Evolutionary conservation across 768 basidiomycete species (phyloP).

Genomic region (Boletus sensibilis): DNA sequence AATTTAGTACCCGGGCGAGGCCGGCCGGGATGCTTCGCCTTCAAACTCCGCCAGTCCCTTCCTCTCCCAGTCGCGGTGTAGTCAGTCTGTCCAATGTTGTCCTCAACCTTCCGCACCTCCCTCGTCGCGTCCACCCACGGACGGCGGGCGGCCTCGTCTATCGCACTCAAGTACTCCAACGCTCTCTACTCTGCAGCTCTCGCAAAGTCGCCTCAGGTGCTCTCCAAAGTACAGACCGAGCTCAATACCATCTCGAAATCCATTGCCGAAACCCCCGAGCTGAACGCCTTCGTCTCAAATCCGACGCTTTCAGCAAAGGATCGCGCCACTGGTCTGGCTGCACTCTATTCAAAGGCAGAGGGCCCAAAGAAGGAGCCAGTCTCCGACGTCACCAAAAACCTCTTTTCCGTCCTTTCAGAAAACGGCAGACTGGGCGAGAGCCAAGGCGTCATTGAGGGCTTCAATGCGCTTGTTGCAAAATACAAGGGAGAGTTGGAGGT

Average conservation of each 20-base stretch:
- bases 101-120: conserved; percentile 53
- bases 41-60: neutral
- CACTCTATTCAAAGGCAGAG: conserved; percentile 68
- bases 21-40: conserved; percentile 3
- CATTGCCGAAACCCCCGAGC: conserved; percentile 63
- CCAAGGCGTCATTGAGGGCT: conserved; percentile 83
- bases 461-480: conserved; percentile 83
- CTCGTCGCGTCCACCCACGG: conserved; percentile 41
- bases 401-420: conserved; percentile 85
- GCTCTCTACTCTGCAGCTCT: conserved; percentile 81
- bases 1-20: conserved; percentile 8
- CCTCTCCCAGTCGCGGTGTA: neutral
- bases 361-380: conserved; percentile 70
- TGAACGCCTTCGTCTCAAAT: conserved; percentile 77
- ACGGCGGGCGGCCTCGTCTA: conserved; percentile 69
- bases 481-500: conserved; percentile 94
- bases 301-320: conserved; percentile 87
- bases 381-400: conserved; percentile 88
- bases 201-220: conserved; percentile 75
- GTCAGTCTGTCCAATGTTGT: conserved; percentile 54
- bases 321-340: conserved; percentile 62
- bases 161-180: conserved; percentile 82
- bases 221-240: conserved; percentile 85
- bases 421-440: conserved; percentile 90
- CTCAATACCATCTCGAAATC: conserved; percentile 67